Evolutionary conservation across 768 basidiomycete genomes (phyloP).

Genomic region (Tulasnella calospora): DNA sequence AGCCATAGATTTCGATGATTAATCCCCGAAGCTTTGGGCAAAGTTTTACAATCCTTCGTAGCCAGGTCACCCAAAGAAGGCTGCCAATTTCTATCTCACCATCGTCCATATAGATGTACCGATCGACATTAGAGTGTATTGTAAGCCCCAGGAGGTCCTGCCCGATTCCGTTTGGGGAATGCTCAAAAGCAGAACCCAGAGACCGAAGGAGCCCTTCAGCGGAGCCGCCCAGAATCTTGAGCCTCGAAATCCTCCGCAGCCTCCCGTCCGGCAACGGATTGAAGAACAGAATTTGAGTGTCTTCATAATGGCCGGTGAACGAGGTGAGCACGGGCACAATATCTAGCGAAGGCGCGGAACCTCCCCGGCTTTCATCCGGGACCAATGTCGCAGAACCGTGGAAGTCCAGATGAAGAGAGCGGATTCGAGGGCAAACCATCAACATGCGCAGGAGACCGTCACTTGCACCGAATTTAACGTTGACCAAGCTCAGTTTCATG

Average conservation of each 20-base stretch:
- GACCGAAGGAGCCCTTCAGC: not conserved
- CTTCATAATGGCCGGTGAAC: not conserved
- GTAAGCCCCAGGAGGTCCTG: not conserved
- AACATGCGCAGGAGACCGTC: not conserved
- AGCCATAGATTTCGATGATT: not conserved
- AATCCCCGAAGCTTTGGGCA: not conserved
- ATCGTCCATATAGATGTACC: not conserved
- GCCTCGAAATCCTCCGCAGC: not conserved
- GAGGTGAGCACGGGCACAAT: not conserved
- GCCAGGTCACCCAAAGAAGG: not conserved
- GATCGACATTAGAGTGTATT: not conserved
- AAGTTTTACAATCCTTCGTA: not conserved
- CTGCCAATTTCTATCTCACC: not conserved
- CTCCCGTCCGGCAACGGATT: not conserved
- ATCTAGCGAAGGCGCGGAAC: not conserved
- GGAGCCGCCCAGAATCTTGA: not conserved
- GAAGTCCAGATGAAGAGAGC: not conserved
- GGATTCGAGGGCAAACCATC: not conserved
- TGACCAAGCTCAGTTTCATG: not conserved
- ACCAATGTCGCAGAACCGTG: not conserved
- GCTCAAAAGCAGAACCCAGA: not conserved
- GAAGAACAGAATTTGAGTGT: not conserved
- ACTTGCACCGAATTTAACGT: not conserved
- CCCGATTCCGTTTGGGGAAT: not conserved
- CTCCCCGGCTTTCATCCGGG: not conserved